Conservation (phyloP, 768 basidiomycete genomes). For the Collybia sordida region DNA sequence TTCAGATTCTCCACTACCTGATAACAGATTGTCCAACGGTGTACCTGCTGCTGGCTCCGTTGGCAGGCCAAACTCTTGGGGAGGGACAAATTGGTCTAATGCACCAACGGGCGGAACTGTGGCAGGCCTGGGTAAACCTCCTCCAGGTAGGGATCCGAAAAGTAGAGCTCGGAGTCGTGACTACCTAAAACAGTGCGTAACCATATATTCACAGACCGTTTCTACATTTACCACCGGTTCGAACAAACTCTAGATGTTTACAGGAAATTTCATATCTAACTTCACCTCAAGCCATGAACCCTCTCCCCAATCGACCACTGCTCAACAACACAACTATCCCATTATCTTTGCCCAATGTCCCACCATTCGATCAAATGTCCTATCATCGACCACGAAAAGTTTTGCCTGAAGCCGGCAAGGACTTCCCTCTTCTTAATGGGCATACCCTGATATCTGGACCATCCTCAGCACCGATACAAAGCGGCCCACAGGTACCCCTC, state of each 20-base stretch:
- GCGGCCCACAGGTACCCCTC: slow-evolving; percentile 38
- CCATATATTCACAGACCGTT: slow-evolving; percentile 4
- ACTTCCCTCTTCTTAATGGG: slow-evolving; percentile 66
- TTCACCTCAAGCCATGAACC: slow-evolving; percentile 96
- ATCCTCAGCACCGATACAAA: slow-evolving; percentile 45
- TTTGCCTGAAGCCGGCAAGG: slow-evolving; percentile 74
- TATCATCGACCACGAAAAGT: slow-evolving; percentile 82
- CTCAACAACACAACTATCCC: slow-evolving; percentile 64
- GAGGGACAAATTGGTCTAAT: slow-evolving; percentile 47
- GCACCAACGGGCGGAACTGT: slow-evolving; percentile 41
- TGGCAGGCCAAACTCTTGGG: slow-evolving; percentile 59
- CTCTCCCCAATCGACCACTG: slow-evolving; percentile 84
- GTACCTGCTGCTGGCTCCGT: slow-evolving; percentile 40
- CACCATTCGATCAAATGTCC: slow-evolving; percentile 69
- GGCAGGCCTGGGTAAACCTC: slow-evolving; percentile 65
- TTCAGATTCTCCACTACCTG: slow-evolving; percentile 74
- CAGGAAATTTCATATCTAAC: slow-evolving; percentile 99
- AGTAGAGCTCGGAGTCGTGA: slow-evolving; percentile 92
- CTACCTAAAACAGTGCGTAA: slow-evolving; percentile 90
- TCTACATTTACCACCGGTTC: slow-evolving; percentile 9
- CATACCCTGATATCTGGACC: slow-evolving; percentile 54
- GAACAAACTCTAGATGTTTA: slow-evolving; percentile 61
- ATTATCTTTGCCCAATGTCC: slow-evolving; percentile 67
- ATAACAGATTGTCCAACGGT: slow-evolving; percentile 66
- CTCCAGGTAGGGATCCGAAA: slow-evolving; percentile 89